Percentiles rank a stretch among this genome's conserved stretches.
phyloP scores from a whole-genome alignment of 1,284 basidiomycete species.

The Ustilago nuda region DNA sequence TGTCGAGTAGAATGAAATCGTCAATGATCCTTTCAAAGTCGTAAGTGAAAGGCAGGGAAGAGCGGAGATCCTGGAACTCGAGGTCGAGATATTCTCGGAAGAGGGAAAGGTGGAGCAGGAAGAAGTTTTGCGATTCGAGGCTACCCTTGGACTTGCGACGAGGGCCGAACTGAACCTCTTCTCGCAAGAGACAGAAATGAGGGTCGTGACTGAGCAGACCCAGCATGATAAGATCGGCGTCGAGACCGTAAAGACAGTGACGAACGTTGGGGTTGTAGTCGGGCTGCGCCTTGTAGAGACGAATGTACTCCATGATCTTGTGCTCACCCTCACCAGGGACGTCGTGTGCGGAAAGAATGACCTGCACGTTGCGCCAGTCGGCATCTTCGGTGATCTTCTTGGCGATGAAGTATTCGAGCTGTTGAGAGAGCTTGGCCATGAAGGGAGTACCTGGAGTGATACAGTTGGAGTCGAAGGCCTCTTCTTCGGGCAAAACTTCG shows the following conservation, averaged over 20 bases:
- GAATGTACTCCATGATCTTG: slow-evolving; percentile 99
- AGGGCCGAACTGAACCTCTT: slow-evolving; percentile 98
- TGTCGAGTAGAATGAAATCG: slow-evolving; percentile 94
- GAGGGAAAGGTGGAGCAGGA: slow-evolving; percentile 90
- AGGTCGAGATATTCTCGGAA: slow-evolving; percentile 97
- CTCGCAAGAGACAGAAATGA: slow-evolving; percentile 95
- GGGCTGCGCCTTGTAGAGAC: slow-evolving; percentile 90
- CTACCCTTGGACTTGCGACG: slow-evolving; percentile 76
- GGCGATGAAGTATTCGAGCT: slow-evolving; percentile 89
- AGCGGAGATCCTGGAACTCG: slow-evolving; percentile 77
- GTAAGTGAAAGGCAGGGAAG: slow-evolving; percentile 75
- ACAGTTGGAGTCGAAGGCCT: slow-evolving; percentile 98
- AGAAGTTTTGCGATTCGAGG: slow-evolving; percentile 90
- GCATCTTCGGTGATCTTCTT: slow-evolving; percentile 68
- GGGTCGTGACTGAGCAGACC: slow-evolving; percentile 96
- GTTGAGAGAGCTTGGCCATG: slow-evolving; percentile 89
- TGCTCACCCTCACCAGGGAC: slow-evolving; percentile 98
- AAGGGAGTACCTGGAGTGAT: slow-evolving; percentile 98
- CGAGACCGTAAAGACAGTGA: slow-evolving; percentile 97
- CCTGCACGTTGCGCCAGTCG: slow-evolving; percentile 85
- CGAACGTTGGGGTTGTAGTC: slow-evolving; percentile 92
- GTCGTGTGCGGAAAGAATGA: slow-evolving; percentile 97
- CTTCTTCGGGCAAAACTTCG: slow-evolving; percentile 89
- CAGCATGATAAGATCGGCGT: slow-evolving; percentile 98
- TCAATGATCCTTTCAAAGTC: slow-evolving; percentile 94